phyloP scores from a whole-genome alignment of 1,139 yeast species.

The Geotrichum histeridarum region DNA sequence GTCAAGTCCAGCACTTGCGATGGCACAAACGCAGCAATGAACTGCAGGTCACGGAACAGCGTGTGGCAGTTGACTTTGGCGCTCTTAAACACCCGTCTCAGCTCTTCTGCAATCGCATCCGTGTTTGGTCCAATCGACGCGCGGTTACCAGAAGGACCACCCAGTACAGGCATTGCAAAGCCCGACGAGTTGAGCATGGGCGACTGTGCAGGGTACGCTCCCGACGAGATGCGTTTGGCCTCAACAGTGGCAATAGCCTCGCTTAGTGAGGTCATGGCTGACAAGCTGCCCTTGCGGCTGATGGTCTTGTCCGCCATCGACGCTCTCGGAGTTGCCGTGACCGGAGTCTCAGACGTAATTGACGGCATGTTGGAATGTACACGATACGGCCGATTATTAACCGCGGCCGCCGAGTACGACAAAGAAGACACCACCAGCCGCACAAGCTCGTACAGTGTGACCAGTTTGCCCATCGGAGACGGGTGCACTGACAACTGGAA shows the following conservation, averaged over 20 bases:
- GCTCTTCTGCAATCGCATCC: slow-evolving; percentile 35
- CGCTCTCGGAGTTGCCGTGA: slow-evolving; percentile 5
- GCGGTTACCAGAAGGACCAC: slow-evolving; percentile 7
- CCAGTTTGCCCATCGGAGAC: slow-evolving; percentile 33
- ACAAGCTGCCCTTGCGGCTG: slow-evolving; percentile 20
- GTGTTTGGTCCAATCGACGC: slow-evolving; percentile 29
- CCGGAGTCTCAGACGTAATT: slow-evolving; percentile 24
- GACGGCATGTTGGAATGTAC: slow-evolving; percentile 27
- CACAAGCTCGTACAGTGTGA: slow-evolving; percentile 31
- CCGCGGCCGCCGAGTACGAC: slow-evolving; percentile 10
- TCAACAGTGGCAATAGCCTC: slow-evolving; percentile 31
- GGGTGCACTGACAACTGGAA: slow-evolving; percentile 30
- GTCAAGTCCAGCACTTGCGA: slow-evolving; percentile 33
- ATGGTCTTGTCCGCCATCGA: slow-evolving; percentile 9
- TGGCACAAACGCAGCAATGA: slow-evolving; percentile 38
- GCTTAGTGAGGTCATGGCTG: slow-evolving; percentile 27
- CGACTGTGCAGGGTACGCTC: slow-evolving; percentile 17
- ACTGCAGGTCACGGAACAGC: slow-evolving; percentile 37
- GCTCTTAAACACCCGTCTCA: slow-evolving; percentile 29
- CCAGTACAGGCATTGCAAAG: not conserved
- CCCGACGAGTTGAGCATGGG: slow-evolving; percentile 11
- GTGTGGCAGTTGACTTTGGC: slow-evolving; percentile 32
- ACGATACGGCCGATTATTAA: slow-evolving; percentile 1
- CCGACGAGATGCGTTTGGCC: slow-evolving; percentile 29
- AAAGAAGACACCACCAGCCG: slow-evolving; percentile 32